Conservation (phyloP, 1,284 basidiomycete genomes). For the Cutaneotrichosporon dermatis region DNA sequence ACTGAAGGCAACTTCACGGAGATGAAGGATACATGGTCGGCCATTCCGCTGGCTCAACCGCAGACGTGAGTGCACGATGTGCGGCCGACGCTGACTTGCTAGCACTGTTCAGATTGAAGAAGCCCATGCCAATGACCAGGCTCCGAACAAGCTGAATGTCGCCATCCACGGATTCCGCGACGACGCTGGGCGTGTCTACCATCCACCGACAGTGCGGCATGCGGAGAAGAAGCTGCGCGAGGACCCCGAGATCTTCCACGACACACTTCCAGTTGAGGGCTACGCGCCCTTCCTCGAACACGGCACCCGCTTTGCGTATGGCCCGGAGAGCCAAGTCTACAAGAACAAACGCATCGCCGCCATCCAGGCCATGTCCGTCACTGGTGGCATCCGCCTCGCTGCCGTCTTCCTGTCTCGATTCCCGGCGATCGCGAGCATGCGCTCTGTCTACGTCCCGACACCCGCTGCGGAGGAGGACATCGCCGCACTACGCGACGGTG, state of each 20-base stretch:
- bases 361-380: conserved; percentile 90
- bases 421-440: conserved; percentile 18
- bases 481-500: conserved; percentile 35
- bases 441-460: conserved; percentile 34
- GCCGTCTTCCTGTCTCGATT: conserved; percentile 82
- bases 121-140: conserved; percentile 76
- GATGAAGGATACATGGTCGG: conserved; percentile 35
- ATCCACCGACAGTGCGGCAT: conserved; percentile 84
- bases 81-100: not conserved
- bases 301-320: conserved; percentile 41
- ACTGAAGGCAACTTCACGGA: conserved; percentile 7
- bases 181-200: conserved; percentile 77
- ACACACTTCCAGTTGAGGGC: conserved; percentile 40
- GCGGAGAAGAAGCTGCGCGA: conserved; percentile 51
- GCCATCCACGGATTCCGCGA: conserved; percentile 88
- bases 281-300: conserved; percentile 40
- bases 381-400: conserved; percentile 90
- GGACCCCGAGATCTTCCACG: conserved; percentile 27
- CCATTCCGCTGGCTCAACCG: conserved; percentile 26
- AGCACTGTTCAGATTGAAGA: conserved; percentile 47
- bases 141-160: conserved; percentile 81
- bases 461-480: conserved; percentile 43
- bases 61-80: conserved; percentile 27
- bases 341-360: conserved; percentile 29
- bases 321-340: conserved; percentile 59